Evolutionary conservation across 257 asterid species (phyloP), one percentile per base, ranked within the genome.

Genomic region (Cordia subcordata): DNA sequence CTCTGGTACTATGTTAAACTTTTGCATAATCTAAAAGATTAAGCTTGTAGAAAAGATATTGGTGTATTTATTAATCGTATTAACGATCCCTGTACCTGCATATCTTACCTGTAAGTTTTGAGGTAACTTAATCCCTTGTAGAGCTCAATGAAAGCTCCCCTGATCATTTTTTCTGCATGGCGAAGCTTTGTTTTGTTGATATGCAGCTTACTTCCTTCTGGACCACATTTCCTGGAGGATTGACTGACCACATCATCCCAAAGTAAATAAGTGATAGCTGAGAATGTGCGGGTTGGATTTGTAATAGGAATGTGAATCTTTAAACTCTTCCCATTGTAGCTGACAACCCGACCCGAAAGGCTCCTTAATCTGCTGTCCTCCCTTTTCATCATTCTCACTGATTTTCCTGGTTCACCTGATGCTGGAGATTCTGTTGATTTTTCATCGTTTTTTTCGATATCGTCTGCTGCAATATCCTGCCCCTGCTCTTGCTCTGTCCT

Each of bases 91-190:
- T 27, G 35, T 6, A 3, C 6, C 4, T 1, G 35, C 3, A 27
- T 27, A 27, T 27, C 35, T 53, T 76, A 91, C 98, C 98, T 78
- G 65, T 88, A 91, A 53, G 88, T 85, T 77, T 85, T 77, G 33
- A 91, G 95, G 74, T 82, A 85, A 38, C 82, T 88, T 76, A 91
- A 63, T 65, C 98, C 98, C 69, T 79, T 91, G 70, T 88, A 91
- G 51, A 91, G 91, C 75, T 91, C 98, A 60, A 91, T 45, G 53
- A 85, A 84, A 9, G 96, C 98, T 42, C 94, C 92, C 19, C 75
- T 76, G 17, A 91, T 91, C 96, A 91, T 91, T 72, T 91, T 88
- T 72, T 91, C 96, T 15, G 98, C 95, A 66, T 82, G 88, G n/a
- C 75, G 94, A 20, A 91, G 62, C 72, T 81, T 91, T 35, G 69